phyloP scores from a whole-genome alignment of 257 asterid genomes.

The Capsicum baccatum region DNA sequence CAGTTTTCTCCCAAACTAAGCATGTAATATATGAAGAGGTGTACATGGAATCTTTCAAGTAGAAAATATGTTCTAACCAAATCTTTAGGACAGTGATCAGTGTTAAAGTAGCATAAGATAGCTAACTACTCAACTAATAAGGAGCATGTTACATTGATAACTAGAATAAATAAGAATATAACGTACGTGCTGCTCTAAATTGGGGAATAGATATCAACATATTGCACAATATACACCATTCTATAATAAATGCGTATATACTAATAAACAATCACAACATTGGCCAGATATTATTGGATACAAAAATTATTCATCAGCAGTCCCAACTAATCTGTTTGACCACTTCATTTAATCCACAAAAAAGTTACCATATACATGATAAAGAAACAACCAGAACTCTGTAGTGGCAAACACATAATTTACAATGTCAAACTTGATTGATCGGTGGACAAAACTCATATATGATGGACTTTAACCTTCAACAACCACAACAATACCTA shows the following conservation, averaged over 20 bases:
- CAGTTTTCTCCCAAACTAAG: neutral
- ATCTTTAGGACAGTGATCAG: neutral
- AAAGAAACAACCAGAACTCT: neutral
- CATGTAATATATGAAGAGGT: neutral
- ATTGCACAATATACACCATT: neutral
- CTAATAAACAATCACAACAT: neutral
- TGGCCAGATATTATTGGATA: neutral
- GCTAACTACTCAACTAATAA: neutral
- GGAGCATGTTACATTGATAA: neutral
- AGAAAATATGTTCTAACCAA: neutral
- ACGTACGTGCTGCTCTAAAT: neutral
- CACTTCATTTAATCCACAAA: neutral
- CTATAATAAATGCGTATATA: neutral
- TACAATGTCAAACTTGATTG: neutral
- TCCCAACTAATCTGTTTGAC: neutral
- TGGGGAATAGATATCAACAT: neutral
- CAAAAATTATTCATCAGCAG: neutral
- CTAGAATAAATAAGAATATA: neutral
- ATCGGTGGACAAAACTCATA: conserved; percentile 45
- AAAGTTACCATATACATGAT: neutral
- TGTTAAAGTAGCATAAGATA: neutral
- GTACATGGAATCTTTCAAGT: neutral
- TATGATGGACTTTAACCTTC: conserved; percentile 40
- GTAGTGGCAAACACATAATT: neutral
- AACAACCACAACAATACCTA: no score